phyloP scores from a whole-genome alignment of 352 stramenopile genomes.

The Pythium scleroteichum region DNA sequence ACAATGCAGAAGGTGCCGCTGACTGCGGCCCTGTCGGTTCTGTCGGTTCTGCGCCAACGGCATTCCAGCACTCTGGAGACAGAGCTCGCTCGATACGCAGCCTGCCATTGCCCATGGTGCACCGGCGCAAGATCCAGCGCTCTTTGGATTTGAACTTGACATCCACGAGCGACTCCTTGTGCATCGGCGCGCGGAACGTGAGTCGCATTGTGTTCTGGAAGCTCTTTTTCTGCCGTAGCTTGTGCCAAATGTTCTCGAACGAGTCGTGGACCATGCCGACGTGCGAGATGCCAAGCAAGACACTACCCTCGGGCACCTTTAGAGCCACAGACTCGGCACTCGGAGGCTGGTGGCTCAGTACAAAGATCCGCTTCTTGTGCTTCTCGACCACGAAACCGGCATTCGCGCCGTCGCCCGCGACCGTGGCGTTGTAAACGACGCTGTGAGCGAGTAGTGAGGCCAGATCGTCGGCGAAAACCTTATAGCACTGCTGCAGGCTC shows the following conservation, averaged over 20 bases:
- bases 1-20: background rate
- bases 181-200: constrained; percentile 47
- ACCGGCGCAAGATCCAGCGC: constrained; percentile 39
- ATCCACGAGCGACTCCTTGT: constrained; percentile 38
- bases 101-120: constrained; percentile 37
- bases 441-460: constrained; percentile 45
- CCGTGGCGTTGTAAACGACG: constrained; percentile 46
- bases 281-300: constrained; percentile 54
- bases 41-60: background rate
- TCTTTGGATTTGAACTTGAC: constrained; percentile 43
- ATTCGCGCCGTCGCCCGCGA: constrained; percentile 12
- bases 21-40: background rate
- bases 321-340: background rate
- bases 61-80: background rate
- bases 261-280: constrained; percentile 67
- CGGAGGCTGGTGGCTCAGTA: constrained; percentile 47
- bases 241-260: constrained; percentile 73
- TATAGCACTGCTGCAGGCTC: constrained; percentile 34
- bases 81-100: constrained; percentile 32
- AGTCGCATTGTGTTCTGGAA: constrained; percentile 49
- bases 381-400: constrained; percentile 55
- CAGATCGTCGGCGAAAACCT: constrained; percentile 58
- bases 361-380: constrained; percentile 60
- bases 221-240: constrained; percentile 54
- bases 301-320: constrained; percentile 53